These are phyloP conservation scores for Spinacia oleracea DNA, from an alignment of 179 eudicot genomes.

Conservation along the genomic window DNA sequence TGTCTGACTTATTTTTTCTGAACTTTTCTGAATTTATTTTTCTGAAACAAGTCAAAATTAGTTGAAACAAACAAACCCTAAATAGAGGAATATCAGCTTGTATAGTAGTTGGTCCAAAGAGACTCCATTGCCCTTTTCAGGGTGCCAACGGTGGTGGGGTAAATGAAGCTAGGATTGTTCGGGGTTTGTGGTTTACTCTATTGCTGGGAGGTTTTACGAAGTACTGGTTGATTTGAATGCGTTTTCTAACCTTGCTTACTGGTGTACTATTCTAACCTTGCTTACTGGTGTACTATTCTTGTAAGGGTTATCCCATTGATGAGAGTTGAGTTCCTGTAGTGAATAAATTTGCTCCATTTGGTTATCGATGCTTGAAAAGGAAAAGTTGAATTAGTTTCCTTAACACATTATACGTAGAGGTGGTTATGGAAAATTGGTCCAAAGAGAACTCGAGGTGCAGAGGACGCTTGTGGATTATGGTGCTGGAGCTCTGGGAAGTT, in stretches of 20 bases:
- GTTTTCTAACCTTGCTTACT: background rate
- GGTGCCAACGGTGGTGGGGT: background rate
- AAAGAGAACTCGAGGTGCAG: conserved; percentile 88
- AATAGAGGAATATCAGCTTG: background rate
- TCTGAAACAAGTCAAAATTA: too few species aligned
- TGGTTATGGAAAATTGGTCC: conserved; percentile 97
- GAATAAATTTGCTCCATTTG: background rate
- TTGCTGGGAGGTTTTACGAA: background rate
- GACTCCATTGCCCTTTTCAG: background rate
- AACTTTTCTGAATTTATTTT: too few species aligned
- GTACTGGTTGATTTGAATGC: background rate
- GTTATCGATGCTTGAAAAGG: background rate
- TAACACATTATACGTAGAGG: conserved; percentile 86
- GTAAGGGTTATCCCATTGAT: background rate
- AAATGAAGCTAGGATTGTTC: background rate
- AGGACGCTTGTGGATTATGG: conserved; percentile 93
- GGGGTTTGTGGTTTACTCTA: background rate
- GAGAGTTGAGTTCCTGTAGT: background rate
- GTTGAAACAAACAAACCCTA: too few species aligned
- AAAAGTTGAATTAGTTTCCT: conserved; percentile 40
- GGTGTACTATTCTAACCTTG: background rate
- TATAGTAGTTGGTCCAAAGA: background rate
- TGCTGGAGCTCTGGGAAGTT: conserved; percentile 73
- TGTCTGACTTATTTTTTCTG: too few species aligned
- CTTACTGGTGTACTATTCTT: background rate